A percentile compares a stretch with the other conserved stretches of the same genome.
phyloP scores from a whole-genome alignment of 768 basidiomycete species.

The Nevesoporus exiguus region DNA sequence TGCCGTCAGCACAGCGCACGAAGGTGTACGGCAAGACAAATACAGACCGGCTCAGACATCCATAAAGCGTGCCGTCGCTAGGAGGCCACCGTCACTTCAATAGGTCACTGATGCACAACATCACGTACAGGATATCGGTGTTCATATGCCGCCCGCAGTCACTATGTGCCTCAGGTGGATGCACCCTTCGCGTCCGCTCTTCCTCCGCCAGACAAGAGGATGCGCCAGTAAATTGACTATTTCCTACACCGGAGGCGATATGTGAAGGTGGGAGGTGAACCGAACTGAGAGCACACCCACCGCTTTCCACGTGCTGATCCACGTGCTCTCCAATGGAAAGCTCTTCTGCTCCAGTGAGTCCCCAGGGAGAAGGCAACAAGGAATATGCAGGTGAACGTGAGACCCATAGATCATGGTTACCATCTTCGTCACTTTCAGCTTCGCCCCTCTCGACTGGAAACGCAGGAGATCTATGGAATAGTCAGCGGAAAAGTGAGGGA shows the following conservation, averaged over 20 bases:
- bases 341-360: neutral
- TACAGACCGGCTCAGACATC: slow-evolving; percentile 9
- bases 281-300: slow-evolving; percentile 1
- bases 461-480: neutral
- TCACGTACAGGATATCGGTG: slow-evolving; percentile 4
- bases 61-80: neutral
- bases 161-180: neutral
- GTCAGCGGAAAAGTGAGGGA: neutral
- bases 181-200: neutral
- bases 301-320: neutral
- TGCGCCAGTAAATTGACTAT: neutral
- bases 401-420: neutral
- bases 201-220: neutral
- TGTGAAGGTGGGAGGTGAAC: too few species aligned
- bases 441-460: neutral
- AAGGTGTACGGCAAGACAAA: neutral
- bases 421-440: too few species aligned
- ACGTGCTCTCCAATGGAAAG: neutral
- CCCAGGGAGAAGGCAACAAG: neutral
- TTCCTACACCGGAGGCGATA: too few species aligned
- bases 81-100: neutral
- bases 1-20: neutral
- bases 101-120: neutral
- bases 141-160: neutral
- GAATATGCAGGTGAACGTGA: neutral